phyloP scores from a whole-genome alignment of 177 flowering plant species.

The Vitis hybrid region DNA sequence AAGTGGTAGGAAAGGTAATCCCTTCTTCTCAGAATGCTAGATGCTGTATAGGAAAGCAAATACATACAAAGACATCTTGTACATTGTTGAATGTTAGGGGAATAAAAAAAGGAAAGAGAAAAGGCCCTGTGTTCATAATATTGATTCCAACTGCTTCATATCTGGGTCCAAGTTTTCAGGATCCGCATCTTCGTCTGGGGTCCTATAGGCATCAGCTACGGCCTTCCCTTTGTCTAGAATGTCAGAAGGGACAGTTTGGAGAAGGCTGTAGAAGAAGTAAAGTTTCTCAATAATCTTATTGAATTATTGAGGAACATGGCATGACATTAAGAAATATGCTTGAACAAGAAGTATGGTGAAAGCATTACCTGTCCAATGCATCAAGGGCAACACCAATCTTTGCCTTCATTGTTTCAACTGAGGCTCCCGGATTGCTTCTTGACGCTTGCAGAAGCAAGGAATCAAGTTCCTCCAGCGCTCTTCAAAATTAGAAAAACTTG shows the following conservation, averaged over 20 bases:
- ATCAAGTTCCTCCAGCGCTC: constrained; percentile 91
- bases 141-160: constrained; percentile 65
- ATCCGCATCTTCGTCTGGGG: constrained; percentile 27
- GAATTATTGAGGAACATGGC: too few relatives aligned
- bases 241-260: constrained; percentile 74
- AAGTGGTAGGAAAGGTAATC: too few relatives aligned
- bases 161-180: constrained; percentile 56
- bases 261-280: constrained; percentile 46
- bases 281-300: too few relatives aligned
- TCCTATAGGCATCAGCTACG: constrained; percentile 70
- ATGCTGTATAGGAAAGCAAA: too few relatives aligned
- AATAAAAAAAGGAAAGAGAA: too few relatives aligned
- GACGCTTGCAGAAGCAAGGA: constrained; percentile 78
- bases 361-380: constrained; percentile 72
- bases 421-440: constrained; percentile 63
- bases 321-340: too few relatives aligned
- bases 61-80: too few relatives aligned
- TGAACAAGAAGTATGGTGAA: not conserved
- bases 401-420: constrained; percentile 63
- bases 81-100: not conserved
- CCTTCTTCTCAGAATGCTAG: too few relatives aligned
- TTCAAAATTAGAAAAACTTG: constrained; percentile 20
- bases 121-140: constrained; percentile 32
- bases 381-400: constrained; percentile 52
- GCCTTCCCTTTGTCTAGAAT: constrained; percentile 70